Conservation (phyloP, 192 early-diverging fungal species). For the Coemansia sp. region DNA sequence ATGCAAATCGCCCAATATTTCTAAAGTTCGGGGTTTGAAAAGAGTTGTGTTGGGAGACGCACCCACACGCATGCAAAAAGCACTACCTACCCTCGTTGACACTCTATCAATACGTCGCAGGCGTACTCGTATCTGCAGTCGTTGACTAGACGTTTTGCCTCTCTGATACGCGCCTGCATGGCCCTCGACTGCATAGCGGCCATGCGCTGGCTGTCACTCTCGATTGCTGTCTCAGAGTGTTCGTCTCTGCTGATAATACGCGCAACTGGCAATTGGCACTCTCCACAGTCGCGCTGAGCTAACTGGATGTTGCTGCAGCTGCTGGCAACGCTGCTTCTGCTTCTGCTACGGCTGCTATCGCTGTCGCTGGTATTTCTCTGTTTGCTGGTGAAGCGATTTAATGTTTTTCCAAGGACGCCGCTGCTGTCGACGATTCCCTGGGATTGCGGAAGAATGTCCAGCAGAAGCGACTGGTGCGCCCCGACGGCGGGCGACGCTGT, state of each 20-base stretch:
- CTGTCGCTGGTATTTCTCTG: background rate
- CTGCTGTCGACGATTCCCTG: background rate
- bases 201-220: conserved; percentile 25
- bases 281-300: background rate
- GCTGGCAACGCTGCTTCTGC: background rate
- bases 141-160: conserved; percentile 37
- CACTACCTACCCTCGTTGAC: conserved; percentile 44
- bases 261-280: background rate
- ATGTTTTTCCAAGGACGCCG: background rate
- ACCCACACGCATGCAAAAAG: background rate
- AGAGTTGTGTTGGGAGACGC: background rate
- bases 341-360: no score
- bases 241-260: conserved; percentile 1
- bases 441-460: background rate
- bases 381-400: no score
- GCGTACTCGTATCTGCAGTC: conserved; percentile 37
- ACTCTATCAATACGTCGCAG: conserved; percentile 46
- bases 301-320: background rate
- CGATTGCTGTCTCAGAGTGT: background rate
- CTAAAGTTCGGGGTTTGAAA: no score
- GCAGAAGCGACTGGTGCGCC: conserved; percentile 1
- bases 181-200: conserved; percentile 19
- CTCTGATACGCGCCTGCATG: conserved; percentile 20
- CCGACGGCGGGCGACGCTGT: conserved; percentile 1
- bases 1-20: background rate